Base-by-base conservation (phyloP, 805 yeast genomes). In the Wickerhamiella galacta region DNA sequence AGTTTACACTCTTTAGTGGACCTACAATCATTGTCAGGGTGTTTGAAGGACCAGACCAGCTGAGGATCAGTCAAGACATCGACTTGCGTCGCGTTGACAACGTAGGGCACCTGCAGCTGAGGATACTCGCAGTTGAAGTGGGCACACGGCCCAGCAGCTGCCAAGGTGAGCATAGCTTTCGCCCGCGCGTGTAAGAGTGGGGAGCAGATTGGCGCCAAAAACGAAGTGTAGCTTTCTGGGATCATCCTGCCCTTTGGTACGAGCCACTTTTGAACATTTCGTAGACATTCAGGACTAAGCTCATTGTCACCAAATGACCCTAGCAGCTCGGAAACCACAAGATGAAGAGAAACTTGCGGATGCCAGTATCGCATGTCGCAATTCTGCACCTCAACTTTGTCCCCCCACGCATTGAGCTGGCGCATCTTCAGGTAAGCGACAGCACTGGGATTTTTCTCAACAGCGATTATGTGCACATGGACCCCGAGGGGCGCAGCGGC, bases 251-350 rank as follows among this genome's bases (percentile, higher is more conserved):
- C 76, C 3, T 35, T 31, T 5, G 46, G 46, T 52, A 68, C 63
- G 44, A 64, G 38, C 43, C 47, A 43, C 30, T 46, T 40, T 32
- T 66, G 64, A 10, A 36, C 45, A 1, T 63, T 55, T 28, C 57
- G 58, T 3, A 81, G 51, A 37, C 90, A 74, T 50, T 85, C 96
- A 0, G 96, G 95, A 6, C 80, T 66, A 12, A 81, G 60, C 49
- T 85, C 95, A 52, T 85, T 87, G 51, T 92, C 87, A 3, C 93
- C 95, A 56, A 87, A 78, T 11, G 93, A 79, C 4, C 95, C 95
- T 18, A 85, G 53, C 6, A 87, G 57, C 51, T 85, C 95, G 28
- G 92, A 76, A 1, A 87, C 63, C 6, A 83, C 65, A 27, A 85
- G 46, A 46, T 78, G 66, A 35, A 65, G 62, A 12, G 58, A 56